Percentiles rank a stretch among this genome's conserved stretches.
Conservation (phyloP, 2,329 filamentous ascomycete species). For the Curvularia eragrostidis region DNA sequence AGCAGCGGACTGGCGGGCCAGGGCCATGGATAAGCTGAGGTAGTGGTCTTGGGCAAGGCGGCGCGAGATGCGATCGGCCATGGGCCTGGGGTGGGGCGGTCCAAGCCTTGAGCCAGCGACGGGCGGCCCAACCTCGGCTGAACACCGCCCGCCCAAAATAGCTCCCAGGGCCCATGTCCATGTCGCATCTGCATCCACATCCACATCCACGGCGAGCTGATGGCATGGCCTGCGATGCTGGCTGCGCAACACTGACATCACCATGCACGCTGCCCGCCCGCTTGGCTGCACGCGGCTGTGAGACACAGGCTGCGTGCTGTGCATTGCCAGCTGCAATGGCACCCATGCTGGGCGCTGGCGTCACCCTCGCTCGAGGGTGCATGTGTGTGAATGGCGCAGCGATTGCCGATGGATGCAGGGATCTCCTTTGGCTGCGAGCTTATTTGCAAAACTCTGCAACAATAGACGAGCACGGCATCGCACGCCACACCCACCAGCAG, state of each 20-base stretch:
- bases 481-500: neutral
- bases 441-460: conserved; percentile 23
- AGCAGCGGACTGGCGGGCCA: conserved; percentile 36
- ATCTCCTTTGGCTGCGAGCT: conserved; percentile 14
- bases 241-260: neutral
- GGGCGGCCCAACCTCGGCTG: conserved; percentile 14
- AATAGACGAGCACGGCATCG: conserved; percentile 21
- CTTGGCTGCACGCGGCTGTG: neutral
- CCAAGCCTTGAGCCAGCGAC: neutral
- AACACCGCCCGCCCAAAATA: neutral
- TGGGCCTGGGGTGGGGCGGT: conserved; percentile 15
- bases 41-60: conserved; percentile 36
- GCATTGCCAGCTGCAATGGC: neutral
- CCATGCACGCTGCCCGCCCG: neutral
- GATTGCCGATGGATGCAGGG: conserved; percentile 17
- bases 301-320: neutral
- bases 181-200: too few species aligned
- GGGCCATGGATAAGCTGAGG: conserved; percentile 39
- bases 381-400: neutral
- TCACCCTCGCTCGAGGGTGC: neutral
- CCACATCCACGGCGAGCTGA: neutral
- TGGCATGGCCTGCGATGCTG: neutral
- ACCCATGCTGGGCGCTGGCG: neutral
- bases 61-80: conserved; percentile 40
- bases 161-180: neutral